Conservation (phyloP, 2,329 filamentous ascomycete genomes). For the Aspergillus sp. region DNA sequence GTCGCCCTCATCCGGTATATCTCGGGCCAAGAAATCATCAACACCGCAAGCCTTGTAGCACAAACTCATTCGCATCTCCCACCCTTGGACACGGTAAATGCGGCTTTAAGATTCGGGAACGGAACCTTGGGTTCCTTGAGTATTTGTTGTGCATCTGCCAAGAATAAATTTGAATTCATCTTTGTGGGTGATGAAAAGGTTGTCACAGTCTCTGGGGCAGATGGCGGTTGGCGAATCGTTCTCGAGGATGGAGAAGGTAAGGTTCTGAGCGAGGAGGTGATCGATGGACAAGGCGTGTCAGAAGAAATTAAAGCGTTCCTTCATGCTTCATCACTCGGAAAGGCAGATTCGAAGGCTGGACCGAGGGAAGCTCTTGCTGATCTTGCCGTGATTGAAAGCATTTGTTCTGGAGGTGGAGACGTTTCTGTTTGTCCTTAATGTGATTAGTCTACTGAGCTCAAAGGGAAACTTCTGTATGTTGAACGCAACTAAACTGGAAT, state of each 20-base stretch:
- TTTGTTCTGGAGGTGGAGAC: not conserved
- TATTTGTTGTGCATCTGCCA: not conserved
- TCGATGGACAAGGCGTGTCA: not conserved
- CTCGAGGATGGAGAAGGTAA: not conserved
- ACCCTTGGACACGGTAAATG: constrained; percentile 2
- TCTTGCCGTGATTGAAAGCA: not conserved
- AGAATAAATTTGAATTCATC: not conserved
- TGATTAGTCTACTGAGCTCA: too few relatives aligned
- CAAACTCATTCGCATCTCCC: not conserved
- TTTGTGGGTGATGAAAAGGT: not conserved
- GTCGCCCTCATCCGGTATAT: constrained; percentile 50
- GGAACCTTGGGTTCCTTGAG: not conserved
- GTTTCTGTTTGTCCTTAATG: not conserved
- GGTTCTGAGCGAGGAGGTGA: not conserved
- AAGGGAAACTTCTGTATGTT: too few relatives aligned
- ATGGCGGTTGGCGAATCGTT: not conserved
- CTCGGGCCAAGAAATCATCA: not conserved
- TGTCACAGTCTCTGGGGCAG: not conserved
- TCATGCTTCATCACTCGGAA: not conserved
- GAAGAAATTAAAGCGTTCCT: not conserved
- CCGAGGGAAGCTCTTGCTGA: not conserved
- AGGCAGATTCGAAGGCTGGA: not conserved
- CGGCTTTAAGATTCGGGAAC: not conserved
- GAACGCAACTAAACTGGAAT: too few relatives aligned
- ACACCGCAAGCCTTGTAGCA: not conserved